These are phyloP conservation scores for Diospyros lotus DNA, from an alignment of 148 eudicot species.

Conservation along the genomic window DNA sequence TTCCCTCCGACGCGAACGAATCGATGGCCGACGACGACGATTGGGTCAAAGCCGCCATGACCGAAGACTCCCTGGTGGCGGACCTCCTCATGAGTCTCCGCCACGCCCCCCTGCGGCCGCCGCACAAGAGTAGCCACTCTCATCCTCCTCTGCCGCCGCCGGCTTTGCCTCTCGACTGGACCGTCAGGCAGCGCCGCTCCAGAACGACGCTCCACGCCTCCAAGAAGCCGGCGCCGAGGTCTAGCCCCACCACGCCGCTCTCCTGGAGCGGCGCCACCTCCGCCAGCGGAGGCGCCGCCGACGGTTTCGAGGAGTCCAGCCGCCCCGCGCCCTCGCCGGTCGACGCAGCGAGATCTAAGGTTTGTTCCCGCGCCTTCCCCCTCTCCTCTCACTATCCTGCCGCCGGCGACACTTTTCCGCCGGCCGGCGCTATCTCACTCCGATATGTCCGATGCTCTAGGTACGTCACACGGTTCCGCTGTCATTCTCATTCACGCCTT, in stretches of 20 bases:
- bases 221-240: slow-evolving; percentile 21
- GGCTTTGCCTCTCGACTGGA: slow-evolving; percentile 30
- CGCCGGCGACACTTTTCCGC: slow-evolving; percentile 7
- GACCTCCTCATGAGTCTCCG: slow-evolving; percentile 31
- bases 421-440: not conserved
- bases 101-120: slow-evolving; percentile 9
- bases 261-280: slow-evolving; percentile 42
- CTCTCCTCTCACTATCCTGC: not conserved
- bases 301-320: slow-evolving; percentile 33
- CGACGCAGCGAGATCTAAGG: slow-evolving; percentile 41
- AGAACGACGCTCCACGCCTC: slow-evolving; percentile 5
- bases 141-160: slow-evolving; percentile 1
- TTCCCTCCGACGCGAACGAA: not conserved
- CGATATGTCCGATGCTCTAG: too few species aligned
- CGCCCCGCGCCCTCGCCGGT: slow-evolving; percentile 12
- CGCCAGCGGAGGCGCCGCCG: slow-evolving; percentile 27
- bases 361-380: slow-evolving; percentile 2
- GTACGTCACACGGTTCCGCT: slow-evolving; percentile 11
- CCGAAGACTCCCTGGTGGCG: slow-evolving; percentile 32
- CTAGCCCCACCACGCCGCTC: slow-evolving; percentile 52
- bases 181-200: slow-evolving; percentile 33
- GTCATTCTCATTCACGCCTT: slow-evolving; percentile 6
- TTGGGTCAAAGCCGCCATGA: slow-evolving; percentile 38
- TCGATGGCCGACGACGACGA: slow-evolving; percentile 28
- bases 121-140: not conserved